Conservation (phyloP, 192 early-diverging fungal species). For the Coemansia sp. region DNA sequence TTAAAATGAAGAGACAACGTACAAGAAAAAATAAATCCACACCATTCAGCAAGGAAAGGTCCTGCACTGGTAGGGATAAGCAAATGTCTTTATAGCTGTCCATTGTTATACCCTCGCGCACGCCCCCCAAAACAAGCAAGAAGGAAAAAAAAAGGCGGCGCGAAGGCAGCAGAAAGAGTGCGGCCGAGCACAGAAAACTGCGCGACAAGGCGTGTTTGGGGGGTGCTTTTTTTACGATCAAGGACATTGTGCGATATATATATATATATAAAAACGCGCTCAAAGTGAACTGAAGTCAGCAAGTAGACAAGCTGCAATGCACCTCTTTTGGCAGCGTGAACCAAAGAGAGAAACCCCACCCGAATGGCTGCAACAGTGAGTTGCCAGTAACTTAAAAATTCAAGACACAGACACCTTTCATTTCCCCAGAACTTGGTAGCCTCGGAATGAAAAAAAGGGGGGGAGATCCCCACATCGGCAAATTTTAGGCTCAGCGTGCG, state of each 20-base stretch:
- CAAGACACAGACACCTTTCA: neutral
- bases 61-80: neutral
- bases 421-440: constrained; percentile 2
- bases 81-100: neutral
- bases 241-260: constrained; percentile 1
- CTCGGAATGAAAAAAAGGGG: neutral
- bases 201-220: constrained; percentile 5
- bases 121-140: neutral
- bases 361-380: constrained; percentile 2
- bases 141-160: constrained; percentile 2
- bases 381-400: neutral
- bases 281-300: neutral
- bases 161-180: constrained; percentile 11
- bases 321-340: neutral
- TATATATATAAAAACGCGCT: neutral
- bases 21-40: neutral
- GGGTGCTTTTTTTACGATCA: neutral
- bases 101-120: neutral
- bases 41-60: neutral
- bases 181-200: constrained; percentile 8
- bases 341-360: neutral
- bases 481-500: neutral
- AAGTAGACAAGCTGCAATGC: neutral
- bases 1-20: constrained; percentile 4
- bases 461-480: constrained; percentile 6